Evolutionary conservation across 371 early-diverging fungal species (phyloP), one percentile per base, ranked within the genome.

Genomic region (Batkoa obscura): DNA sequence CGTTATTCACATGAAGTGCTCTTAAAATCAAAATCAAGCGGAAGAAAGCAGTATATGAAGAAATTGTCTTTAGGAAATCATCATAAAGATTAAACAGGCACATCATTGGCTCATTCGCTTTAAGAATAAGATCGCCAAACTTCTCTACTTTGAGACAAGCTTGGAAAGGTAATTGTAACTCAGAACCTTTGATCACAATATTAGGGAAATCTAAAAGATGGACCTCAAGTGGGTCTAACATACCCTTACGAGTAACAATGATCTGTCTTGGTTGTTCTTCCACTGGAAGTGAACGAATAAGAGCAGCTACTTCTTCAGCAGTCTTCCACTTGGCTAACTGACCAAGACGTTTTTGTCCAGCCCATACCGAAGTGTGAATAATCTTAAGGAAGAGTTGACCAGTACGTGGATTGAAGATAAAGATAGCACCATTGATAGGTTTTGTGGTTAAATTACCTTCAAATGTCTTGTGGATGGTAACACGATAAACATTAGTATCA

Each of bases 281-380:
- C 3, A 95, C 84, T 47, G 96, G 94, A 49, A 97, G 68, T 15
- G 97, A 96, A 53, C 97, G 88, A 78, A 96, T 93, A 69, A 98
- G 76, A 23, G 96, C 98, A 42, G 94, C 95, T 0, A 94, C 94
- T 88, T 94, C 97, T 83, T 95, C 95, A 8, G 97, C 95, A 2
- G 94, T 96, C 80, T 94, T 96, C 98, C 97, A 94, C 62, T 96
- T 94, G 50, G 96, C 95, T 66, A 97, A 73, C 73, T 95, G 98
- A 62, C 94, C 95, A 32, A 95, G 74, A 74, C 96, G 91, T 67
- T 95, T 94, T 69, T 98, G 96, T 50, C 96, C 96, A 30, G 95
- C 94, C 96, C 96, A 98, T 32, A 96, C 95, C 9, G 94, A 93
- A 1, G 95, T 93, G 65, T 98, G 96, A 72, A 98, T 96, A 62